These are phyloP conservation scores for Dactylis glomerata DNA, from an alignment of 176 grass and related monocot species.

Conservation along the genomic window DNA sequence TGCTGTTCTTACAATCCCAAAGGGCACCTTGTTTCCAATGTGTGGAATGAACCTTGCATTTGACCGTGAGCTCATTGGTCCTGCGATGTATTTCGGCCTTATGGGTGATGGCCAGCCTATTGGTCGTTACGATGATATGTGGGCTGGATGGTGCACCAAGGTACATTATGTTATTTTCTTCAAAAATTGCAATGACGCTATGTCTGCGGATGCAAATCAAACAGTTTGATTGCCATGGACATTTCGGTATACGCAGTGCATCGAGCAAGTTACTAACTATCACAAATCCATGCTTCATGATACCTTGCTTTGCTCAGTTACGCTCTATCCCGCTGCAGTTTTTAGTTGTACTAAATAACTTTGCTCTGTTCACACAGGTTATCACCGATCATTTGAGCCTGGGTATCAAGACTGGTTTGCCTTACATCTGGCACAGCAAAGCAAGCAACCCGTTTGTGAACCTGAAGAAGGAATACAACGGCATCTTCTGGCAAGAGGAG, in stretches of 20 bases:
- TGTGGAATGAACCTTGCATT: conserved; percentile 84
- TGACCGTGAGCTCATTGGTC: conserved; percentile 73
- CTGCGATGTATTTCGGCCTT: conserved; percentile 78
- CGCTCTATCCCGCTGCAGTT: neutral
- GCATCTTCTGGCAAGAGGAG: conserved; percentile 78
- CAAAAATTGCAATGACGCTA: neutral
- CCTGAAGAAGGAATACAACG: conserved; percentile 68
- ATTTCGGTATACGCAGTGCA: neutral
- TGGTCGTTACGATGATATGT: conserved; percentile 77
- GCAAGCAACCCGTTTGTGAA: conserved; percentile 70
- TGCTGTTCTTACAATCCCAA: conserved; percentile 66
- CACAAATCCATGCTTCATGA: neutral
- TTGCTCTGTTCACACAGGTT: conserved; percentile 34
- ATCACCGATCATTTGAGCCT: conserved; percentile 56
- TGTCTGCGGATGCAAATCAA: neutral
- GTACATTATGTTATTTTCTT: conserved; percentile 18
- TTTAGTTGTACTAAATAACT: neutral
- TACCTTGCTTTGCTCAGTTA: neutral
- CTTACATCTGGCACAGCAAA: conserved; percentile 77
- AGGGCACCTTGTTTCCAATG: conserved; percentile 71
- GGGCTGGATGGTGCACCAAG: conserved; percentile 79
- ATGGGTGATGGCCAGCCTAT: conserved; percentile 80
- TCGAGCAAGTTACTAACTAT: neutral
- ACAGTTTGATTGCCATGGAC: neutral
- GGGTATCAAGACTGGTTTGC: conserved; percentile 63